Percentiles rank a stretch among this genome's conserved stretches.
Evolutionary conservation across 108 stramenopile genomes (phyloP).

Genomic region (Fragilariopsis cylindrus): DNA sequence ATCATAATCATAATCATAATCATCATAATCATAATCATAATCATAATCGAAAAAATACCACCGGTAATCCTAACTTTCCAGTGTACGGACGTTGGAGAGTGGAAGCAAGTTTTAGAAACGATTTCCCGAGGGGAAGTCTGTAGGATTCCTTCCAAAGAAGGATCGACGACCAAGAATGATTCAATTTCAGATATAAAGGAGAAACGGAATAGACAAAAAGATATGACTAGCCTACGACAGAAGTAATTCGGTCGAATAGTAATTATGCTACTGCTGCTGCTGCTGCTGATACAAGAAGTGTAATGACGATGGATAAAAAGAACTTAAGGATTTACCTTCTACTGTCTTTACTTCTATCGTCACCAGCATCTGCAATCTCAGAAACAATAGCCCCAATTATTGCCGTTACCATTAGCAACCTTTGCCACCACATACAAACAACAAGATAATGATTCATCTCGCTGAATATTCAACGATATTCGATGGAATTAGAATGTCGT

Average conservation of each 20-base stretch:
- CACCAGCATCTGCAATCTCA: too few relatives aligned
- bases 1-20: not conserved
- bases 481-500: not conserved
- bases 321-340: too few relatives aligned
- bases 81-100: slow-evolving; percentile 3
- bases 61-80: not conserved
- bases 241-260: too few relatives aligned
- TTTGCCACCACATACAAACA: too few relatives aligned
- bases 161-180: not conserved
- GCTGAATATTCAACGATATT: slow-evolving; percentile 8
- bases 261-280: too few relatives aligned
- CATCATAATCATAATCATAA: not conserved
- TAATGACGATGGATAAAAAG: too few relatives aligned
- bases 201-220: too few relatives aligned
- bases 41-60: not conserved
- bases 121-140: not conserved
- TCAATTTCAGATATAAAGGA: not conserved
- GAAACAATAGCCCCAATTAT: too few relatives aligned
- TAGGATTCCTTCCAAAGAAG: not conserved
- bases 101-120: not conserved
- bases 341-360: too few relatives aligned
- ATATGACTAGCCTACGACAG: too few relatives aligned
- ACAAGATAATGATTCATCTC: not conserved
- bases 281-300: too few relatives aligned
- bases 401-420: too few relatives aligned